Evolutionary conservation across 2,329 filamentous ascomycete species (phyloP).

Genomic region (Fusarium chuoi): DNA sequence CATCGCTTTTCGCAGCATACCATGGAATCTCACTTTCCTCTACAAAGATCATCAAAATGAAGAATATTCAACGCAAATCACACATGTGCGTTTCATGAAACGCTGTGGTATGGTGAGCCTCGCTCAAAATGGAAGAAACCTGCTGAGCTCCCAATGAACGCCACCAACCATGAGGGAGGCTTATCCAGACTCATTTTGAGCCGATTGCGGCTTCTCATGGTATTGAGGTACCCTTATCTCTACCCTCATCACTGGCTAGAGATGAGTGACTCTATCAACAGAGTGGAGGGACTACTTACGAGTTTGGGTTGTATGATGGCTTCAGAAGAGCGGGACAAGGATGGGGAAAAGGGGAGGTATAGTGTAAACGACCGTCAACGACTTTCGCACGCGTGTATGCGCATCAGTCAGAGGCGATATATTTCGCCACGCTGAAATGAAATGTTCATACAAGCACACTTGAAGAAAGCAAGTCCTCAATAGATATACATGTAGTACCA

Average conservation of each 20-base stretch:
- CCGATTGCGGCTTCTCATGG: no score
- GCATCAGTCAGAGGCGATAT: neutral
- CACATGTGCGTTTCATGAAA: neutral
- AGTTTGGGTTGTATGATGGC: neutral
- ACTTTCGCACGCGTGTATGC: neutral
- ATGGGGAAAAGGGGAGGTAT: neutral
- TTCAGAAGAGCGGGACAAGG: neutral
- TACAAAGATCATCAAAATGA: neutral
- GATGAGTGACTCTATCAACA: no score
- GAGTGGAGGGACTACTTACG: neutral
- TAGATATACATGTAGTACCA: neutral
- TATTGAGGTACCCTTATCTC: neutral
- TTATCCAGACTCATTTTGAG: neutral
- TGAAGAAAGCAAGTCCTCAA: neutral
- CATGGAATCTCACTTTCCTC: neutral
- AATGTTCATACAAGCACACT: no score
- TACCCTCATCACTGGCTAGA: neutral
- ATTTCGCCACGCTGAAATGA: neutral
- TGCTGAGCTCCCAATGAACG: neutral
- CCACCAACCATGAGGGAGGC: neutral
- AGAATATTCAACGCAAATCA: neutral
- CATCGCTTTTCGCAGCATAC: neutral
- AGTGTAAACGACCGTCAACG: neutral
- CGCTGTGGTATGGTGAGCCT: neutral
- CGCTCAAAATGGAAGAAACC: no score